Conservation (phyloP, 306 rosid genomes). For the Corylus heterophylla region DNA sequence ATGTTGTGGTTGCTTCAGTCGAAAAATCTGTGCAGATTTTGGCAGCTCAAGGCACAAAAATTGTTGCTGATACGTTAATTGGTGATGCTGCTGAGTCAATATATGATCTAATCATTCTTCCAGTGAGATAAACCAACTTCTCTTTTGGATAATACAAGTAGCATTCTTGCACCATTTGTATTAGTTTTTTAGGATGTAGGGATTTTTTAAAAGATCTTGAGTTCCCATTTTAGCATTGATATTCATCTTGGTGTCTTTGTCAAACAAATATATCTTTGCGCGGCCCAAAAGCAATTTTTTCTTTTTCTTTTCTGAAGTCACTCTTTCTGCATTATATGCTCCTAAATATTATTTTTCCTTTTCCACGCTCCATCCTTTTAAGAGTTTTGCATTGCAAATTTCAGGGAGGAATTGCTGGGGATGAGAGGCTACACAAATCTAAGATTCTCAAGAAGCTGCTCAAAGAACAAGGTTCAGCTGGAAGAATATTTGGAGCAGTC, state of each 20-base stretch:
- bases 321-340: background rate
- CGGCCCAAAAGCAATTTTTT: background rate
- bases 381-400: slow-evolving; percentile 8
- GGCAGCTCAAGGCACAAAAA: slow-evolving; percentile 71
- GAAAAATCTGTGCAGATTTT: slow-evolving; percentile 63
- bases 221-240: background rate
- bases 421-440: slow-evolving; percentile 67
- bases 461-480: slow-evolving; percentile 68
- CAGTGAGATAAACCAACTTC: slow-evolving; percentile 49
- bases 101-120: slow-evolving; percentile 84
- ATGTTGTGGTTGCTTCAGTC: slow-evolving; percentile 81
- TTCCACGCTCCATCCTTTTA: background rate
- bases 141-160: slow-evolving; percentile 17
- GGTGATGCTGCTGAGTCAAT: slow-evolving; percentile 64
- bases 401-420: slow-evolving; percentile 76
- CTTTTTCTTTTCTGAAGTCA: slow-evolving; percentile 3
- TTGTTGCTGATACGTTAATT: slow-evolving; percentile 75
- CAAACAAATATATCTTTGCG: background rate
- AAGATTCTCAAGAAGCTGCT: slow-evolving; percentile 75
- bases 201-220: background rate
- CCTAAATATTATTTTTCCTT: background rate
- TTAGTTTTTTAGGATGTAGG: background rate
- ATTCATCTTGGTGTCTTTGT: background rate
- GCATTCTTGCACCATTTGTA: slow-evolving; percentile 10
- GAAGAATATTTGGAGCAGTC: slow-evolving; percentile 73